Evolutionary conservation across 768 basidiomycete species (phyloP).

Genomic region (Rhizopogon roseolus): DNA sequence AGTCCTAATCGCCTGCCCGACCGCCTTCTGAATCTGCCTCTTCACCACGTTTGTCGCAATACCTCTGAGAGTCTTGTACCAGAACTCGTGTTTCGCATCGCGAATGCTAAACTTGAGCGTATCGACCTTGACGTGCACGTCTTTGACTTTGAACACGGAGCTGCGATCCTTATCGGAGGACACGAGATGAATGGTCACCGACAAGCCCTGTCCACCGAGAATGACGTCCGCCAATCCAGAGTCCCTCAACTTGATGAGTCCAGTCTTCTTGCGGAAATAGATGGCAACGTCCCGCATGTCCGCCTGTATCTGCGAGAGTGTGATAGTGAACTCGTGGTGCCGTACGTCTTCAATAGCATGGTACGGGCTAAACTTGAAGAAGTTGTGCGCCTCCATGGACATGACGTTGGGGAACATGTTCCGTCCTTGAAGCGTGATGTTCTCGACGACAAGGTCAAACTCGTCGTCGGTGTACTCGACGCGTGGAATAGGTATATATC

Average conservation of each 20-base stretch:
- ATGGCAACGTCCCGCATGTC: slow-evolving; percentile 94
- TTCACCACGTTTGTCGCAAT: slow-evolving; percentile 82
- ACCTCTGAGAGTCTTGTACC: slow-evolving; percentile 82
- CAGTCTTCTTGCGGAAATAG: slow-evolving; percentile 82
- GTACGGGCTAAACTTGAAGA: slow-evolving; percentile 83
- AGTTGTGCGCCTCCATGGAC: slow-evolving; percentile 73
- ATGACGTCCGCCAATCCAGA: slow-evolving; percentile 83
- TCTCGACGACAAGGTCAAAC: slow-evolving; percentile 90
- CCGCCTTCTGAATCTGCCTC: slow-evolving; percentile 56
- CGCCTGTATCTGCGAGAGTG: slow-evolving; percentile 82
- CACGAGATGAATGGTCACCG: slow-evolving; percentile 57
- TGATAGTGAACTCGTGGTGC: slow-evolving; percentile 71
- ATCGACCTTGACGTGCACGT: slow-evolving; percentile 78
- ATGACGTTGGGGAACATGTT: slow-evolving; percentile 87
- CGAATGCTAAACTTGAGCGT: slow-evolving; percentile 87
- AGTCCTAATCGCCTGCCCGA: slow-evolving; percentile 65
- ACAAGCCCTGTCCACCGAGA: slow-evolving; percentile 79
- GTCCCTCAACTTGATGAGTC: slow-evolving; percentile 76
- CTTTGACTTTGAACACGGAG: slow-evolving; percentile 69
- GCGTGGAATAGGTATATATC: slow-evolving; percentile 86
- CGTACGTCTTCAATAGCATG: slow-evolving; percentile 44
- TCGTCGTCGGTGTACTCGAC: slow-evolving; percentile 89
- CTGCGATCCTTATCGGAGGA: slow-evolving; percentile 57
- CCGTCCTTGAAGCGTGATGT: slow-evolving; percentile 80
- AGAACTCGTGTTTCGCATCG: slow-evolving; percentile 83